phyloP scores from a whole-genome alignment of 371 early-diverging fungal species.

The Dentiscutata heterogama region DNA sequence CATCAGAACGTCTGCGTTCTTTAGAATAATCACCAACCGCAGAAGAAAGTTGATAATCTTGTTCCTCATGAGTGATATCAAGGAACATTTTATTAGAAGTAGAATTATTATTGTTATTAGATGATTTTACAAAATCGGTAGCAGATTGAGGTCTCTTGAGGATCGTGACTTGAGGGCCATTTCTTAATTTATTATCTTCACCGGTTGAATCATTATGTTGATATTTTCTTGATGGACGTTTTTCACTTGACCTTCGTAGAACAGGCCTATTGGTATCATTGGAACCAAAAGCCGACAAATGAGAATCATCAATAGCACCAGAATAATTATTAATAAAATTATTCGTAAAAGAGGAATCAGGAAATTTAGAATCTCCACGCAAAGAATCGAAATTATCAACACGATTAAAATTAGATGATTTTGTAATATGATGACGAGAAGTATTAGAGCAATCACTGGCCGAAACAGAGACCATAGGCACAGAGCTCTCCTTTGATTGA shows the following conservation, averaged over 20 bases:
- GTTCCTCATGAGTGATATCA: neutral
- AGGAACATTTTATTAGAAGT: neutral
- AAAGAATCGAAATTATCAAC: constrained; percentile 25
- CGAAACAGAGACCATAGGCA: neutral
- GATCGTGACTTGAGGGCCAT: neutral
- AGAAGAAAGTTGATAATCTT: neutral
- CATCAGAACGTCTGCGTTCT: constrained; percentile 35
- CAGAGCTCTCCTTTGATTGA: neutral
- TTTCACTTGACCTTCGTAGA: neutral
- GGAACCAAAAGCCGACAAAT: neutral
- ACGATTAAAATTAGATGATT: constrained; percentile 24
- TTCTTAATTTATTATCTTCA: neutral
- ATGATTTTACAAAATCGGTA: constrained; percentile 29
- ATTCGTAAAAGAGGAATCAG: neutral
- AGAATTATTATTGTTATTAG: neutral
- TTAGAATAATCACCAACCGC: neutral
- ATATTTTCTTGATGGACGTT: constrained; percentile 7
- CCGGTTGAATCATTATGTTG: constrained; percentile 32
- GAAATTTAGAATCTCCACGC: neutral
- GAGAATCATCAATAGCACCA: no score
- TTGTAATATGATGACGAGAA: neutral
- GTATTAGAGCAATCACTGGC: neutral
- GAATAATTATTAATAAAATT: no score
- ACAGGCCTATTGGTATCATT: neutral
- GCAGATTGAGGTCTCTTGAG: constrained; percentile 38